Percentiles rank a stretch among this genome's conserved stretches.
Conservation (phyloP, 805 yeast species). For the Pichia membranifaciens region DNA sequence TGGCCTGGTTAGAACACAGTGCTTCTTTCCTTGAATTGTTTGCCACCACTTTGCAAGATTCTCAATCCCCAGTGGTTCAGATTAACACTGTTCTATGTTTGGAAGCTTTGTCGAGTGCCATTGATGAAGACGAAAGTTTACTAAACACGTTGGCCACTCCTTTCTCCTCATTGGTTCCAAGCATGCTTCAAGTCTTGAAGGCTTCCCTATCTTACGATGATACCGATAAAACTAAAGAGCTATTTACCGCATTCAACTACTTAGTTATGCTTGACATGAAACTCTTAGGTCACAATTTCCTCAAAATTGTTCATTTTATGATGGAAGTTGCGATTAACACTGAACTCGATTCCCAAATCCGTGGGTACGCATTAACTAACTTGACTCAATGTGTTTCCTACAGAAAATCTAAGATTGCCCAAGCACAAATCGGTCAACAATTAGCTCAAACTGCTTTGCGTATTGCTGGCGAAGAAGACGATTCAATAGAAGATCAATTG, state of each 20-base stretch:
- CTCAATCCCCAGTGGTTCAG: slow-evolving; percentile 64
- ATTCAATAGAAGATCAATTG: slow-evolving; percentile 68
- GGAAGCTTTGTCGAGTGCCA: slow-evolving; percentile 59
- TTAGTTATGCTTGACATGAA: slow-evolving; percentile 71
- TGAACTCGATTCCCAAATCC: slow-evolving; percentile 68
- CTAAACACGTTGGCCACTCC: slow-evolving; percentile 35
- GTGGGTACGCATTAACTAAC: slow-evolving; percentile 80
- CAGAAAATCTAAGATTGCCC: slow-evolving; percentile 73
- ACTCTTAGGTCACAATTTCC: slow-evolving; percentile 66
- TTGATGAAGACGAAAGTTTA: slow-evolving; percentile 54
- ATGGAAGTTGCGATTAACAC: slow-evolving; percentile 66
- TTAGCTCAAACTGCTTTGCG: slow-evolving; percentile 68
- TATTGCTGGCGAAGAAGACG: slow-evolving; percentile 75
- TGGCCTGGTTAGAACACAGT: slow-evolving; percentile 50
- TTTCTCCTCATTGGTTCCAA: slow-evolving; percentile 67
- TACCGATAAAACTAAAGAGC: slow-evolving; percentile 59
- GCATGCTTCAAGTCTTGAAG: slow-evolving; percentile 74
- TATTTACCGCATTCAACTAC: slow-evolving; percentile 82
- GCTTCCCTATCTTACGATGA: slow-evolving; percentile 69
- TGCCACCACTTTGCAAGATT: slow-evolving; percentile 56
- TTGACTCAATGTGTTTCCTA: slow-evolving; percentile 71
- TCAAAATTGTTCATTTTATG: slow-evolving; percentile 65
- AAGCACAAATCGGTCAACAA: slow-evolving; percentile 78
- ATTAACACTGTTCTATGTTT: slow-evolving; percentile 78
- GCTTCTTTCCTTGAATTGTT: slow-evolving; percentile 69